These are phyloP conservation scores for Lipomyces sp. DNA, from an alignment of 805 yeast genomes.

Conservation along the genomic window DNA sequence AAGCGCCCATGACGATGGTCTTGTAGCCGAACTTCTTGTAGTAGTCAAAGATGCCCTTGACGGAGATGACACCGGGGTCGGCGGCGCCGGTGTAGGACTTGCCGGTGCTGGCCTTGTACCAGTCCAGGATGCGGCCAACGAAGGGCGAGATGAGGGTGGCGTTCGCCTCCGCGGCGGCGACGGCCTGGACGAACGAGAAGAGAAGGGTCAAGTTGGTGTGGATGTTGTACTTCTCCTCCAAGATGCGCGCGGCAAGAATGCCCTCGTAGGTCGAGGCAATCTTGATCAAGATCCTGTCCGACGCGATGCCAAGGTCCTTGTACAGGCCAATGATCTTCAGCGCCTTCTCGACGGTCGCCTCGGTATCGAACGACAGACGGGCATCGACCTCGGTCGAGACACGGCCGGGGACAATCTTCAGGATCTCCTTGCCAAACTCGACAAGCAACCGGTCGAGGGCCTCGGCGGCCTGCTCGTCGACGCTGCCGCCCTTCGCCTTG, in stretches of 20 bases:
- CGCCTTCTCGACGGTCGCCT: conserved; percentile 92
- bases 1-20: conserved; percentile 99
- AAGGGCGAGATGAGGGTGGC: conserved; percentile 97
- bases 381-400: conserved; percentile 99
- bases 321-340: conserved; percentile 83
- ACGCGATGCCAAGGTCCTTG: conserved; percentile 76
- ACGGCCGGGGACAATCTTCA: conserved; percentile 96
- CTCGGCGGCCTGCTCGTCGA: conserved; percentile 61
- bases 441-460: conserved; percentile 92
- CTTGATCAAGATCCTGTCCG: conserved; percentile 91
- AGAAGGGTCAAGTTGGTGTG: conserved; percentile 94
- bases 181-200: conserved; percentile 96
- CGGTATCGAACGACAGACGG: conserved; percentile 91
- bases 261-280: conserved; percentile 99
- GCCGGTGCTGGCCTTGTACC: conserved; percentile 95
- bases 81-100: conserved; percentile 71
- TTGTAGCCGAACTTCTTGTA: conserved; percentile 95
- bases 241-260: conserved; percentile 95
- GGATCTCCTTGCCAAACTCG: conserved; percentile 92
- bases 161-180: conserved; percentile 97
- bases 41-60: conserved; percentile 87
- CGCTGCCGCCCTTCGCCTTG: conserved; percentile 47
- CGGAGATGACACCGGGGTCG: conserved; percentile 97
- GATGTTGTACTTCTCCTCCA: conserved; percentile 84
- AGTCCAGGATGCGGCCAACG: conserved; percentile 98